Evolutionary conservation across 83 land plant genomes (phyloP).

Genomic region (Diphasiastrum complanatum): DNA sequence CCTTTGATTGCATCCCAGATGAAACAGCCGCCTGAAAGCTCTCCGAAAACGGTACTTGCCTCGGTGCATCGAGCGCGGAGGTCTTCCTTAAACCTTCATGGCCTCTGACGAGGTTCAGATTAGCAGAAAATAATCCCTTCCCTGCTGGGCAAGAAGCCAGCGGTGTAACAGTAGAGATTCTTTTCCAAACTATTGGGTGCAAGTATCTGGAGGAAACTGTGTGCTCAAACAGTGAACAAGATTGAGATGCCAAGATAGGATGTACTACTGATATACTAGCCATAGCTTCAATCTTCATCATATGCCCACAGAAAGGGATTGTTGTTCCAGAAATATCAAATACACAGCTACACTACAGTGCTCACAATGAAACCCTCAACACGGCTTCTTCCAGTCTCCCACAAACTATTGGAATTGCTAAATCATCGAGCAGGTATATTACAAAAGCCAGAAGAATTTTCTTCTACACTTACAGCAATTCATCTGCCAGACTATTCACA

Average conservation of each 20-base stretch:
- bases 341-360: too few species aligned
- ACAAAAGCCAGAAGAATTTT: too few species aligned
- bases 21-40: constrained; percentile 26
- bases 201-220: not conserved
- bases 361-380: too few species aligned
- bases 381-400: too few species aligned
- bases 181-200: constrained; percentile 9
- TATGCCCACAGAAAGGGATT: not conserved
- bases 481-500: too few species aligned
- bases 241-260: constrained; percentile 4
- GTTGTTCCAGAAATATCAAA: not conserved
- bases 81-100: constrained; percentile 27
- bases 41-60: constrained; percentile 21
- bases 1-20: not conserved
- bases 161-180: constrained; percentile 1
- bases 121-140: too few species aligned
- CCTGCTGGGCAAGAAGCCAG: constrained; percentile 4
- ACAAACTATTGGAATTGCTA: too few species aligned
- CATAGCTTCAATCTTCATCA: constrained; percentile 24
- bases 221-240: constrained; percentile 6
- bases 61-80: constrained; percentile 10
- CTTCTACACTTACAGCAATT: too few species aligned
- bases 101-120: constrained; percentile 1
- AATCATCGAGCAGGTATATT: too few species aligned
- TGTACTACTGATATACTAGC: constrained; percentile 19